phyloP scores from a whole-genome alignment of 495 filamentous ascomycete species.

The Penicillium riverlandense region DNA sequence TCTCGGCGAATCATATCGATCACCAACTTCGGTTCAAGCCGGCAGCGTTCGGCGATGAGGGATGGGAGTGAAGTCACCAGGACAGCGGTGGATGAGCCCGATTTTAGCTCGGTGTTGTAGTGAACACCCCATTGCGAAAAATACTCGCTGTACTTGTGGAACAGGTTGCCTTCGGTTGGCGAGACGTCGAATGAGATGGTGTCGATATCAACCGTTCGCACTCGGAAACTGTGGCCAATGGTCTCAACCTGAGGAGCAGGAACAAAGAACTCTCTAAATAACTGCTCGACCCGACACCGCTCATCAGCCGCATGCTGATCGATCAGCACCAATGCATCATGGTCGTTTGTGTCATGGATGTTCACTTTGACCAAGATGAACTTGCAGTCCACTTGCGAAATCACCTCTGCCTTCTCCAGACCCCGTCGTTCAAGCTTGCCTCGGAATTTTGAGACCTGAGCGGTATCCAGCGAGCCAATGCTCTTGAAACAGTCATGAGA shows the following conservation, averaged over 20 bases:
- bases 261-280: conserved; percentile 46
- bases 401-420: conserved; percentile 55
- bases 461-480: conserved; percentile 5
- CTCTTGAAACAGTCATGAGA: conserved; percentile 6
- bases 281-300: conserved; percentile 67
- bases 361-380: conserved; percentile 68
- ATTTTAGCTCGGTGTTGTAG: conserved; percentile 35
- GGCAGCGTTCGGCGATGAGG: conserved; percentile 69
- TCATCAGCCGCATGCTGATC: conserved; percentile 97
- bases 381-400: conserved; percentile 83
- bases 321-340: conserved; percentile 58
- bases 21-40: conserved; percentile 59
- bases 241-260: background rate
- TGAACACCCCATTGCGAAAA: conserved; percentile 69
- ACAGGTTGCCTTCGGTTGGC: conserved; percentile 47
- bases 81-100: conserved; percentile 1
- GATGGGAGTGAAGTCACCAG: conserved; percentile 55
- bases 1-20: conserved; percentile 68
- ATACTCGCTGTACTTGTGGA: conserved; percentile 42
- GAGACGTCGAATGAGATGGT: conserved; percentile 58
- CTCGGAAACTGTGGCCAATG: background rate
- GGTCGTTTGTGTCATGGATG: background rate
- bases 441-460: conserved; percentile 21
- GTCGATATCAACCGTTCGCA: conserved; percentile 33
- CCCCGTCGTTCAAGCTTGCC: conserved; percentile 60